Base-by-base conservation (phyloP, 1,139 yeast species). In the Debaryomyces sp. region DNA sequence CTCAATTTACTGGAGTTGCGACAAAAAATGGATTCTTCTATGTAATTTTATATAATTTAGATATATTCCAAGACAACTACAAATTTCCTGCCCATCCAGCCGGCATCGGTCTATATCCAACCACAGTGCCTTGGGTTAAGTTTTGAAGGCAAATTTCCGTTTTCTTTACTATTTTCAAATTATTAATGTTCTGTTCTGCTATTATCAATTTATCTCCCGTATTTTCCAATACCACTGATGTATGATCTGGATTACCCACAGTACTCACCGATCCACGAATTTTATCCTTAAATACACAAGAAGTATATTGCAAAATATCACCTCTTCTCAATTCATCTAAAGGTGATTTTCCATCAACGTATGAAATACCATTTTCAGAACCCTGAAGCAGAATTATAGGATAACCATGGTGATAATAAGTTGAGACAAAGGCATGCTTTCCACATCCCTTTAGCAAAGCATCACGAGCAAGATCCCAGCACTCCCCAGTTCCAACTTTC, bases 401-500 rank as follows among this genome's bases (percentile, higher is more conserved):
- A 42, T 72, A 84, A 1, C 92, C 92, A 59, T 85, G 90, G 33
- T 71, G 73, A 13, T 67, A 63, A 23, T 82, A 82, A 18, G 74
- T 72, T 9, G 87, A 78, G 1, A 78, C 76, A 67, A 85, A 76
- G 0, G 90, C 90, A 56, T 78, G 80, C 21, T 80, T 82, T 0
- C 85, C 85, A 55, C 87, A 81, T 0, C 85, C 84, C 50, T 79
- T 76, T 44, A 70, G 67, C 35, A 86, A 68, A 0, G 90, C 89
- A 47, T 82, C 82, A 46, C 77, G 77, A 1, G 90, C 92, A 50
- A 87, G 72, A 38, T 88, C 87, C 92, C 92, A 87, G 65, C 94
- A 87, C 60, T 87, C 92, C 8, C 94, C 94, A 45, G 80, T 67
- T 2, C 89, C 89, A 6, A 87, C 87, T 47, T 73, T 73, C 42